A percentile compares a stretch with the other conserved stretches of the same genome.
Conservation (phyloP, 768 basidiomycete species). For the Boletus rubescentipes region DNA sequence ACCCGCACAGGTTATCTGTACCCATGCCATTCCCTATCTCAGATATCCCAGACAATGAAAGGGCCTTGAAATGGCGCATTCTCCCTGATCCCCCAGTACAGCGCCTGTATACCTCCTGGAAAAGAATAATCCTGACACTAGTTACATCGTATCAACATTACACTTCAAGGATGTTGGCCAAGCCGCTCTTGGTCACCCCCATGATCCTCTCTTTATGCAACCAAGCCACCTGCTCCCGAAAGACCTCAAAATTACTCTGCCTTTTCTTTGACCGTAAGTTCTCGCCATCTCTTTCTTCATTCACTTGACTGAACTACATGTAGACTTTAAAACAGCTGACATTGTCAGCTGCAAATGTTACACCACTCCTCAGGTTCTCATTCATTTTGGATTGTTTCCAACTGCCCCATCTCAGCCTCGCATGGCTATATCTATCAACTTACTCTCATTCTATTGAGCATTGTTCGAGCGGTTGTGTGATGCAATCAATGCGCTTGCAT, state of each 20-base stretch:
- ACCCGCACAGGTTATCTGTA: too few relatives aligned
- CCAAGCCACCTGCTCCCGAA: neutral
- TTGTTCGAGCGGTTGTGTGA: neutral
- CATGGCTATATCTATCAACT: neutral
- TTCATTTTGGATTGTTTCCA: neutral
- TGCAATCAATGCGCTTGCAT: neutral
- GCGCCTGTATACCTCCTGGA: neutral
- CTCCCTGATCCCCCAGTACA: neutral
- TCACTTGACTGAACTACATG: neutral
- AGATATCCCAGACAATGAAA: neutral
- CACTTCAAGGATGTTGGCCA: neutral
- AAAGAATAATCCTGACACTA: neutral
- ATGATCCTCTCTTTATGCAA: neutral
- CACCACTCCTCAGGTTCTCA: neutral
- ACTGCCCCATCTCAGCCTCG: neutral
- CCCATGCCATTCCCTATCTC: too few relatives aligned
- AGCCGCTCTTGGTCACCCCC: neutral
- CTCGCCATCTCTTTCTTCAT: accelerated
- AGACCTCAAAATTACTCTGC: neutral
- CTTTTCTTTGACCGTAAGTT: neutral
- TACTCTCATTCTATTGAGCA: neutral
- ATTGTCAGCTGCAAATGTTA: neutral
- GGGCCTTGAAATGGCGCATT: neutral
- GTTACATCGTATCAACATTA: neutral
- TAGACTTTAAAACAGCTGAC: neutral